phyloP scores from a whole-genome alignment of 352 stramenopile genomes.

The Phytophthora pseudosyringae region DNA sequence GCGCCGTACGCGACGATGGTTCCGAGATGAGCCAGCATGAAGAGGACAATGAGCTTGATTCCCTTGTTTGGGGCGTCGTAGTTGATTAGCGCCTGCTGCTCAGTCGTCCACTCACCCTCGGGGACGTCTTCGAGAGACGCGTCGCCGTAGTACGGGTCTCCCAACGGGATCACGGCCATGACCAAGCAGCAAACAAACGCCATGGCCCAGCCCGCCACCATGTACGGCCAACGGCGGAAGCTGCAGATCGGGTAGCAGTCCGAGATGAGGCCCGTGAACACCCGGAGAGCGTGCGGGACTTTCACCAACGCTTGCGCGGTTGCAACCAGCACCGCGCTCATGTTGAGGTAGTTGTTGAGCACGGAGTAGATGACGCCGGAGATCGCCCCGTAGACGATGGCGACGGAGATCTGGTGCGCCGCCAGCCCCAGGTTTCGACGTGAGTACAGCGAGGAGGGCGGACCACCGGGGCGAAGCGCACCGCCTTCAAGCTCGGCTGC shows the following conservation, averaged over 20 bases:
- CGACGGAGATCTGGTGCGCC: constrained; percentile 41
- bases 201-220: constrained; percentile 37
- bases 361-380: constrained; percentile 43
- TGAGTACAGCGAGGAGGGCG: constrained; percentile 45
- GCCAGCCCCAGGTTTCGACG: constrained; percentile 44
- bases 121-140: constrained; percentile 28
- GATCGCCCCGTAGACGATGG: constrained; percentile 47
- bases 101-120: constrained; percentile 24
- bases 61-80: constrained; percentile 39
- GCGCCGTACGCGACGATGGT: constrained; percentile 48
- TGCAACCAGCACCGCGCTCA: constrained; percentile 41
- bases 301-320: constrained; percentile 43
- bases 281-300: constrained; percentile 46
- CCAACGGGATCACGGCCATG: constrained; percentile 44
- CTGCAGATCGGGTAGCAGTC: constrained; percentile 52
- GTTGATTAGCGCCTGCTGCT: constrained; percentile 51
- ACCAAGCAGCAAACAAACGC: constrained; percentile 38
- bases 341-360: constrained; percentile 65
- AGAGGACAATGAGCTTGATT: constrained; percentile 49
- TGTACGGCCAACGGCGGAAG: constrained; percentile 38
- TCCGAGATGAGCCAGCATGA: constrained; percentile 56
- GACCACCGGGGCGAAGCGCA: constrained; percentile 40
- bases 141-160: constrained; percentile 7
- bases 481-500: constrained; percentile 16
- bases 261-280: constrained; percentile 50